Evolutionary conservation across 768 basidiomycete genomes (phyloP).

Genomic region (Punctularia strigosozonata): DNA sequence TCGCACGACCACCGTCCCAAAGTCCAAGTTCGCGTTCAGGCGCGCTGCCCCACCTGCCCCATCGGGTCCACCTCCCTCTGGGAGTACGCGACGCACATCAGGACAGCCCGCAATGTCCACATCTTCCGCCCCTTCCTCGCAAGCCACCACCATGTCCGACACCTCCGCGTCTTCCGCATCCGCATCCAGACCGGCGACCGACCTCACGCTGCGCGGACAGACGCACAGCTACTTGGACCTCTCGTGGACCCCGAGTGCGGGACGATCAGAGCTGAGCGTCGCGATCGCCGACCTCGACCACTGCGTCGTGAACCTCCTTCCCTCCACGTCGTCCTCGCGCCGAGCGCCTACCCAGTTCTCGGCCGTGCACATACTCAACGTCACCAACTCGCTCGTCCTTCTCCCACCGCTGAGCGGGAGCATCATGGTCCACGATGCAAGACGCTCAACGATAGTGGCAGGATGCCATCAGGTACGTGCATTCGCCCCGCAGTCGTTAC

Average conservation of each 20-base stretch:
- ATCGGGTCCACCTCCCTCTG: not conserved
- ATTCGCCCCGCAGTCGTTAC: not conserved
- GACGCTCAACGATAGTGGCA: slow-evolving; percentile 50
- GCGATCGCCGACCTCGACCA: slow-evolving; percentile 52
- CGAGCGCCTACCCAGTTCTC: slow-evolving; percentile 34
- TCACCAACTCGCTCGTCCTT: slow-evolving; percentile 52
- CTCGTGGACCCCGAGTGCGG: slow-evolving; percentile 27
- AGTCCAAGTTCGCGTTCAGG: slow-evolving; percentile 63
- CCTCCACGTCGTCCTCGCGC: slow-evolving; percentile 7
- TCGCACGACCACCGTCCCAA: slow-evolving; percentile 30
- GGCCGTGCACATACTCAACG: slow-evolving; percentile 51
- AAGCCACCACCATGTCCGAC: not conserved
- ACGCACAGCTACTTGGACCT: slow-evolving; percentile 38
- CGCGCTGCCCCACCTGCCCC: slow-evolving; percentile 17
- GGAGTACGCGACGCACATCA: no score
- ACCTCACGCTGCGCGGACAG: slow-evolving; percentile 31
- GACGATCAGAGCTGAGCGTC: slow-evolving; percentile 31
- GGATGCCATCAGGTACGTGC: slow-evolving; percentile 69
- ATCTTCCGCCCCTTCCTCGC: not conserved
- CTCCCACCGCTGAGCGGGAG: slow-evolving; percentile 60
- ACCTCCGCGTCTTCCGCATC: slow-evolving; percentile 7
- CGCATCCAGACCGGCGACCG: slow-evolving; percentile 9
- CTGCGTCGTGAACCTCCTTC: slow-evolving; percentile 63
- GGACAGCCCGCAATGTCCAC: no score
- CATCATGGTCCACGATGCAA: slow-evolving; percentile 55